phyloP scores from a whole-genome alignment of 129 eudicot species.

The Gnaphalium uliginosum region DNA sequence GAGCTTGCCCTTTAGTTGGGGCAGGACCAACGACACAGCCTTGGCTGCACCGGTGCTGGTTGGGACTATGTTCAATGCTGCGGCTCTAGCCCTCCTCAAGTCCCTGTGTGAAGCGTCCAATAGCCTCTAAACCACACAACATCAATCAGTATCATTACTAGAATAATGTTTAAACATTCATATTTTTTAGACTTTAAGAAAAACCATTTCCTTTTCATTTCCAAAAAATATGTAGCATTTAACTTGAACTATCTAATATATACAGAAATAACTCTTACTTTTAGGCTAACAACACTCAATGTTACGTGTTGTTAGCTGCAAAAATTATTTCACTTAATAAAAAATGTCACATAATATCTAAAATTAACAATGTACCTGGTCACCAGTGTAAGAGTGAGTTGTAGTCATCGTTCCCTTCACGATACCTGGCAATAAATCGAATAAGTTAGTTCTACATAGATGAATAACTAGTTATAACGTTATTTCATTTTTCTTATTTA shows the following conservation, averaged over 20 bases:
- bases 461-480: neutral
- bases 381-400: conserved; percentile 98
- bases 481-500: neutral
- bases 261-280: neutral
- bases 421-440: conserved; percentile 46
- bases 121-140: conserved; percentile 54
- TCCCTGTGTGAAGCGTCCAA: conserved; percentile 96
- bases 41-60: conserved; percentile 99
- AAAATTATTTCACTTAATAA: neutral
- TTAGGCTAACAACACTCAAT: neutral
- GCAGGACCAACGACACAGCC: conserved; percentile 94
- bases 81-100: conserved; percentile 96
- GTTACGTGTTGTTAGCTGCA: neutral
- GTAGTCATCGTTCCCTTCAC: conserved; percentile 99
- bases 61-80: conserved; percentile 95
- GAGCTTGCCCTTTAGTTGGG: conserved; percentile 96
- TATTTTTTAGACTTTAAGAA: neutral
- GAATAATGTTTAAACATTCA: neutral
- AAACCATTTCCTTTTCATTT: neutral
- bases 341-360: neutral
- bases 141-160: conserved; percentile 10
- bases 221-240: neutral
- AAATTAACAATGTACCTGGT: conserved; percentile 53
- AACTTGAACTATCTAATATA: neutral
- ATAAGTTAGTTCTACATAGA: neutral